Base-by-base conservation (phyloP, 352 stramenopile genomes). In the Thraustochytrium striatum region DNA sequence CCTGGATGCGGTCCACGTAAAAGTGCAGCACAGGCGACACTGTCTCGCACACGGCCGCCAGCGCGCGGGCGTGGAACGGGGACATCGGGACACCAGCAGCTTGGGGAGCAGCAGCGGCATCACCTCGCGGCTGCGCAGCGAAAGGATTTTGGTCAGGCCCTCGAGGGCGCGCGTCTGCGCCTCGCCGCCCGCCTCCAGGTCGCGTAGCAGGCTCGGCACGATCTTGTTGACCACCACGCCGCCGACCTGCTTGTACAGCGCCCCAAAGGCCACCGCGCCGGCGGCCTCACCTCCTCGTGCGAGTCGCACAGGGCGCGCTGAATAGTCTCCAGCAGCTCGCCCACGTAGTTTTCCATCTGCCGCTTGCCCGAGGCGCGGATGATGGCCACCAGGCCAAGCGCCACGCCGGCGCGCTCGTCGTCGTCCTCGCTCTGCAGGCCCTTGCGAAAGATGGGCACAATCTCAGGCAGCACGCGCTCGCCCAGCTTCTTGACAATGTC, bases 401-500 rank as follows among this genome's bases (percentile, higher is more conserved):
- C 99, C 35, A 98, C 95, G 72, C 97, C 97, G 81, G 97, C 90
- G 72, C 72, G 72, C n/a, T 72, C 69, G 43, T 72, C 85, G 5
- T 85, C 82, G 68, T 86, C 92, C 16, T 87, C 89, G 36, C 81
- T 84, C 36, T 90, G 85, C 30, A 99, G 88, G 59, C 94, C 92
- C 62, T 97, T 90, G 52, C 94, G 90, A 62, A 99, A 86, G 81
- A 99, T 97, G 33, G 96, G 95, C 72, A 99, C 93, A 61, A 99
- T 92, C 84, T 99, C 90, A 1, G 95, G 95, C 52, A 99, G 87
- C 19, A 99, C 95, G 84, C 97, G 92, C 82, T 99, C 97, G 25
- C 96, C 96, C 38, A 99, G 90, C 85, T 99, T 99, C 70, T 91
- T 90, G 68, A 99, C 96, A 81, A 99, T 96, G 83, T 99, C 97